Conservation (phyloP, 2,329 filamentous ascomycete species). For the Aspergillus pseudotamarii region DNA sequence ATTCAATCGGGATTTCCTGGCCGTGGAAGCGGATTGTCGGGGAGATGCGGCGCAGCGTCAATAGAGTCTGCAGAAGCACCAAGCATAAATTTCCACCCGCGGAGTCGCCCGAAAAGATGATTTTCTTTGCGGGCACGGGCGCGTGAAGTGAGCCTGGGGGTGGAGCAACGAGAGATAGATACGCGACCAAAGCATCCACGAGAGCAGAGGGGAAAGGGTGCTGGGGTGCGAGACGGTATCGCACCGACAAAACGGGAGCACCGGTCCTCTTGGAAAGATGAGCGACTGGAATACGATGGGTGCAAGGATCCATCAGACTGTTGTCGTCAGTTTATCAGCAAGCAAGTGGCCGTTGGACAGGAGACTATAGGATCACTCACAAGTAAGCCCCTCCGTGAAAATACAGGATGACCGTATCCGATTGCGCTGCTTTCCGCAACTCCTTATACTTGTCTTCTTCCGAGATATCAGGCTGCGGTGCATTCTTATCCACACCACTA, state of each 20-base stretch:
- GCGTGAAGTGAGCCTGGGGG: conserved; percentile 46
- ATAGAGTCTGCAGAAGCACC: conserved; percentile 45
- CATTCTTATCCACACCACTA: conserved; percentile 40
- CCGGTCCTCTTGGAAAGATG: conserved; percentile 44
- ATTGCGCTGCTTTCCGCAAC: conserved; percentile 42
- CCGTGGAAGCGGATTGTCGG: conserved; percentile 45
- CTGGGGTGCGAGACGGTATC: conserved; percentile 52
- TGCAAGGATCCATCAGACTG: conserved; percentile 49
- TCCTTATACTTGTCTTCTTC: conserved; percentile 47
- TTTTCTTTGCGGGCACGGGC: conserved; percentile 46
- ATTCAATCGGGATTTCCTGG: conserved; percentile 40
- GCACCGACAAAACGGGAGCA: conserved; percentile 46
- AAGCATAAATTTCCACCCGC: conserved; percentile 49
- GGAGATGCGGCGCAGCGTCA: conserved; percentile 42
- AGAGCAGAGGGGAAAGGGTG: conserved; percentile 51
- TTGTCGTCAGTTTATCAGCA: background rate
- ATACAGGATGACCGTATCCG: conserved; percentile 48
- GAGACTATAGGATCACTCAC: conserved; percentile 30
- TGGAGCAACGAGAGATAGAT: conserved; percentile 50
- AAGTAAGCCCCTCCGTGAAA: conserved; percentile 52
- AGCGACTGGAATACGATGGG: conserved; percentile 41
- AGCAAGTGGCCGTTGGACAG: background rate
- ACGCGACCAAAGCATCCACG: conserved; percentile 51
- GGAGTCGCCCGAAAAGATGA: conserved; percentile 51
- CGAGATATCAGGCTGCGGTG: conserved; percentile 43